Evolutionary conservation across 164 flowering plant species (phyloP), one percentile per base, ranked within the genome.

Genomic region (Magnolia sinica): DNA sequence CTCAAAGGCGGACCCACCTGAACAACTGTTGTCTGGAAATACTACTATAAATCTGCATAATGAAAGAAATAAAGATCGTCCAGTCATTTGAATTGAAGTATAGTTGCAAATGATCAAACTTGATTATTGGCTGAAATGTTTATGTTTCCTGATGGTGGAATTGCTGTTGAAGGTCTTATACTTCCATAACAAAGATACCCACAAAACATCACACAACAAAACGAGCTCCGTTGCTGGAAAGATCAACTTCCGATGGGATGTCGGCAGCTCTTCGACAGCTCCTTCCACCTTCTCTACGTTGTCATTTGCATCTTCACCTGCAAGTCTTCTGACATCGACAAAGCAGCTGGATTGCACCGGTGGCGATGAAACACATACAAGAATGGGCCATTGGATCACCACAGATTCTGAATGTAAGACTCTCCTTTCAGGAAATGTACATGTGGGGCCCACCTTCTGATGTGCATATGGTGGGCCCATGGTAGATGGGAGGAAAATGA

Each of bases 331-430:
- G 18, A 16, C 58, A 24, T 81, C 69, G 73, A 81, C 67, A 9
- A 76, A 71, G 23, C 80, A 37, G 68, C 29, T 71, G 20, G 78
- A 72, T 49, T 27, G 50, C 31, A 59, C 22, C 65, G 52, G 13
- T 16, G 70, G 66, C 50, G 70, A 72, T 31, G 52, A 59, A 16
- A 27, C 29, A 27, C 29, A 27, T 27, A 50, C 52, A 65, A 84
- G 88, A 80, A 78, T 77, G 58, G 94, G 89, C 76, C 91, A 82
- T 64, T 95, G 98, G 98, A 91, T 95, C 88, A 95, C 95, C 50
- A 91, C 95, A 7, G 97, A 95, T 73, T 86, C 91, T n/a, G 95
- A 92, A 75, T 94, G 97, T 94, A 87, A 90, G 87, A 20, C 9
- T 22, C 20, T 50, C 31, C 64, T 65, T 23, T 23, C 19, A 29